A percentile compares a stretch with the other conserved stretches of the same genome.
Evolutionary conservation across 2,329 filamentous ascomycete genomes (phyloP).

Genomic region (Penicillium psychrosexuale): DNA sequence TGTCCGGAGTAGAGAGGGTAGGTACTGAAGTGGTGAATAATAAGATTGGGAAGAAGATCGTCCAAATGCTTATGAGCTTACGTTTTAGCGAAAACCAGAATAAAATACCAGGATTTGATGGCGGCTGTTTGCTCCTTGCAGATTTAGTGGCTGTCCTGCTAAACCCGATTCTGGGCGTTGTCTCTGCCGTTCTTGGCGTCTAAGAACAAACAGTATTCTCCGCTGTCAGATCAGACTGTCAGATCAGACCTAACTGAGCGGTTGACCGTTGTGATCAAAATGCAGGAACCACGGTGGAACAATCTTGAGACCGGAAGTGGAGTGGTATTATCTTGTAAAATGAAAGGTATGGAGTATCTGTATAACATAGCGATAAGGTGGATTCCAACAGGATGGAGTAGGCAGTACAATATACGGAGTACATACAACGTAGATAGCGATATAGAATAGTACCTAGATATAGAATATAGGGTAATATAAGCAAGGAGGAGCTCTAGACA

Average conservation of each 20-base stretch:
- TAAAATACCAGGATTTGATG: background rate
- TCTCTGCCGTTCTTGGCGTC: background rate
- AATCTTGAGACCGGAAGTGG: background rate
- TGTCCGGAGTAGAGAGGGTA: background rate
- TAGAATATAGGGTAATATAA: background rate
- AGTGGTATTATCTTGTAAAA: background rate
- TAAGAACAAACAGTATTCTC: background rate
- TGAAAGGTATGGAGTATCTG: background rate
- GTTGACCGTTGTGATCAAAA: background rate
- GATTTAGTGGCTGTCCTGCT: background rate
- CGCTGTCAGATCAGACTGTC: background rate
- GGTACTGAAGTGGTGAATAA: background rate
- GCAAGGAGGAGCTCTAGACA: background rate
- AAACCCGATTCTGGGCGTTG: background rate
- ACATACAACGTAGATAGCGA: no score
- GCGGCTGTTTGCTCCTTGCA: slow-evolving; percentile 4
- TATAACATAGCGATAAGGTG: background rate
- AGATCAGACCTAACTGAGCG: background rate
- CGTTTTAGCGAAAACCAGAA: background rate
- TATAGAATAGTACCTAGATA: background rate
- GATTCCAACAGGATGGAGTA: background rate
- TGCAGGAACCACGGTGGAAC: background rate
- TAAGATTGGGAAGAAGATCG: background rate
- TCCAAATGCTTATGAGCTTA: background rate
- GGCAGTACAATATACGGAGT: background rate